Evolutionary conservation across 805 yeast genomes (phyloP).

Genomic region (Schizosaccharomyces japonicus): DNA sequence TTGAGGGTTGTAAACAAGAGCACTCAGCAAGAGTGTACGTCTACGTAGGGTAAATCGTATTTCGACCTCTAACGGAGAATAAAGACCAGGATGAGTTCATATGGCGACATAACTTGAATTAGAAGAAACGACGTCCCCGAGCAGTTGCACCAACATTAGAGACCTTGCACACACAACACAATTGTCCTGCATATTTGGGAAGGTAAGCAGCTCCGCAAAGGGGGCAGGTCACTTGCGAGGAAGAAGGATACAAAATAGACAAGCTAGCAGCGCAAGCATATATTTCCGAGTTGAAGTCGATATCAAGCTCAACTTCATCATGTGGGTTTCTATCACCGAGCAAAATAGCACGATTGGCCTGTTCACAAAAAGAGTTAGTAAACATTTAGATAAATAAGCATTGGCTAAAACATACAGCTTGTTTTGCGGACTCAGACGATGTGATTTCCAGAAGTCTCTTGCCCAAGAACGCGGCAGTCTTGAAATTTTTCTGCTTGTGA

Average conservation of each 20-base stretch:
- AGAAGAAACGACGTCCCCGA: slow-evolving; percentile 28
- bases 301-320: slow-evolving; percentile 76
- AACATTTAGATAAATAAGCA: neutral
- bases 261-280: slow-evolving; percentile 68
- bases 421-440: slow-evolving; percentile 50
- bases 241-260: slow-evolving; percentile 70
- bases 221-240: slow-evolving; percentile 48
- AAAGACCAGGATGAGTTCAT: no score
- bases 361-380: slow-evolving; percentile 13
- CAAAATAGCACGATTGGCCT: slow-evolving; percentile 60
- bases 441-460: slow-evolving; percentile 50
- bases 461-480: slow-evolving; percentile 78
- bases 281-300: slow-evolving; percentile 77
- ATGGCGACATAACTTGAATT: neutral
- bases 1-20: no score
- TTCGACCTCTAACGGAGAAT: no score
- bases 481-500: slow-evolving; percentile 67
- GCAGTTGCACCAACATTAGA: slow-evolving; percentile 78
- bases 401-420: slow-evolving; percentile 14
- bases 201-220: slow-evolving; percentile 78
- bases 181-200: slow-evolving; percentile 47
- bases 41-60: no score
- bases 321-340: slow-evolving; percentile 58
- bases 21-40: no score
- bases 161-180: slow-evolving; percentile 52